Conservation (phyloP, 83 land plant genomes). For the Larix sibirica region DNA sequence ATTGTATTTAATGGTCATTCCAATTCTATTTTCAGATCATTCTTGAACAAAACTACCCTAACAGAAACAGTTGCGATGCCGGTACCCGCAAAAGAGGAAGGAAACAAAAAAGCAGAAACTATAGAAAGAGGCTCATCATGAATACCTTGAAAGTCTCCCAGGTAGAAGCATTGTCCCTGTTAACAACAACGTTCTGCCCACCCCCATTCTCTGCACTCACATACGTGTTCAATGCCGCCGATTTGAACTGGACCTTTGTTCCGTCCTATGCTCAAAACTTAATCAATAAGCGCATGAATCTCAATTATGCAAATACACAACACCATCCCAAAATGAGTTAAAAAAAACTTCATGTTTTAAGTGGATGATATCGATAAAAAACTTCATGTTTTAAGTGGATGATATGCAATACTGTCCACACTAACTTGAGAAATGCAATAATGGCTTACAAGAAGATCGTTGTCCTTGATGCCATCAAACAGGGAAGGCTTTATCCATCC, state of each 20-base stretch:
- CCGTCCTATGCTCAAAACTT: conserved; percentile 62
- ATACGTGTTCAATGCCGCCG: conserved; percentile 57
- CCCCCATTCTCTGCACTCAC: conserved; percentile 82
- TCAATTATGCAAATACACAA: background rate
- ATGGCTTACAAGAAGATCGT: conserved; percentile 75
- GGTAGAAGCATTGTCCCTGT: conserved; percentile 51
- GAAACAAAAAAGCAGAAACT: too few species aligned
- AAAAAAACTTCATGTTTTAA: background rate
- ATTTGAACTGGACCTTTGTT: conserved; percentile 68
- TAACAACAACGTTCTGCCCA: conserved; percentile 59
- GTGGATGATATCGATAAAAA: background rate
- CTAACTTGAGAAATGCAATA: background rate
- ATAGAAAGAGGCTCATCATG: background rate
- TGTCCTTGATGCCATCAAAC: conserved; percentile 76
- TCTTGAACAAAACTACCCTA: background rate
- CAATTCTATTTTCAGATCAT: too few species aligned
- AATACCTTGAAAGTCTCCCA: conserved; percentile 90
- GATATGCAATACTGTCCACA: background rate
- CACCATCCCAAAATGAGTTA: background rate
- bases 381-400: background rate
- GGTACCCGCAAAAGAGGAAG: background rate
- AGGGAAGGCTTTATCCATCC: conserved; percentile 87
- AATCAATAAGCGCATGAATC: conserved; percentile 1
- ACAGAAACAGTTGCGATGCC: background rate
- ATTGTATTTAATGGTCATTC: too few species aligned